Base-by-base conservation (phyloP, 2,329 filamentous ascomycete genomes). In the Colletotrichum destructivum region DNA sequence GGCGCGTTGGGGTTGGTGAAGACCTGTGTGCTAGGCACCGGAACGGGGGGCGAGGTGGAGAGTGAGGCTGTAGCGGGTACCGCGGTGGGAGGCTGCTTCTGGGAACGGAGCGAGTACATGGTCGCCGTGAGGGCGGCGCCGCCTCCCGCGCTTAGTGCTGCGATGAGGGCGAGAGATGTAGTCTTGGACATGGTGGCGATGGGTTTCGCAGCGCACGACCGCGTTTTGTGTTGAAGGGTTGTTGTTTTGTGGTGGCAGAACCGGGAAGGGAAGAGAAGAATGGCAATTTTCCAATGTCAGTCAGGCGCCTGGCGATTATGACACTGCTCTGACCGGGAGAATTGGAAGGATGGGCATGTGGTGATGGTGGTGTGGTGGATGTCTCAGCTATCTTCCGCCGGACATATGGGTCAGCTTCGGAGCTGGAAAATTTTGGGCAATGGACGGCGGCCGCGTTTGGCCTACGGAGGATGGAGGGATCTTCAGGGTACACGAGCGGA, bases 71-170 rank as follows among this genome's bases (percentile, higher is more conserved):
- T 73, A 8, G 65, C 38, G 23, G 77, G 76, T 35, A 80, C 70
- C 1, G 79, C 60, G 18, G 81, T 76, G 12, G 81, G 73, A 49
- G 80, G 74, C 47, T 83, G 77, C 42, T 79, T 78, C 35, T 79
- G 75, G 69, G 85, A 83, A 76, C 89, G 86, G 72, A 90, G 82
- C 1, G 90, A 88, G 79, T 88, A 92, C 83, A 93, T 88, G 73
- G 92, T 86, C 40, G 93, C 87, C 69, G 93, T 95, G 70, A 93
- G 83, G 70, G 92, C 92, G 69, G 93, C 93, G 73, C 93, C 93
- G 64, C 92, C 91, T 81, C 92, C 92, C 76, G 93, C 93, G 81
- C 93, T 91, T 78, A 93, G 88, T 74, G 91, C 92, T 77, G 93
- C 93, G 77, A 95, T 91, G 72, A 94, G 87, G 75, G 92, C 92